Evolutionary conservation across 106 monocot genomes (phyloP).

Genomic region (Agapanthus africanus): DNA sequence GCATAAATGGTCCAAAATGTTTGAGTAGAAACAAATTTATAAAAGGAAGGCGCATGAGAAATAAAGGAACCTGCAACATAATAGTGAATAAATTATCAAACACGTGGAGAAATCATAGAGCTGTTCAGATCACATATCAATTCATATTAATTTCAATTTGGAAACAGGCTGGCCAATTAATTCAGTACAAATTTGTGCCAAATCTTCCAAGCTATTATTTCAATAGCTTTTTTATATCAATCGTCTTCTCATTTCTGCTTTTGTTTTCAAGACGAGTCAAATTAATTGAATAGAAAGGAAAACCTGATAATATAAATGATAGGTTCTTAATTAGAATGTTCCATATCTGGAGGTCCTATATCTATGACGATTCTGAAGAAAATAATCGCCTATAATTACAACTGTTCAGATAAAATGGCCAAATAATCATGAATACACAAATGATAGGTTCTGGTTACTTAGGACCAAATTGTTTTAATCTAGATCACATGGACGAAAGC

Average conservation of each 20-base stretch:
- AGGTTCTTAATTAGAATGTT: background rate
- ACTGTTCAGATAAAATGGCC: background rate
- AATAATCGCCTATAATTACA: background rate
- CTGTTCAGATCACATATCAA: background rate
- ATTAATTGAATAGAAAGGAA: background rate
- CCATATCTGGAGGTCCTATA: background rate
- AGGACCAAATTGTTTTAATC: no score
- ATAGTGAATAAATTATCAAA: background rate
- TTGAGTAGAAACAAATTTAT: slow-evolving; percentile 36
- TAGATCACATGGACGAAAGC: background rate
- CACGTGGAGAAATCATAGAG: no score
- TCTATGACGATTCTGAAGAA: background rate
- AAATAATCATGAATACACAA: background rate
- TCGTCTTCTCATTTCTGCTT: no score
- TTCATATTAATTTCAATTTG: background rate
- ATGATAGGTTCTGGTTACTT: background rate
- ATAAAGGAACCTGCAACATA: slow-evolving; percentile 65
- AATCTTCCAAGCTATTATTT: background rate
- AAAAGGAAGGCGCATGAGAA: slow-evolving; percentile 47
- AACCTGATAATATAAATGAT: background rate
- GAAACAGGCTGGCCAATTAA: background rate
- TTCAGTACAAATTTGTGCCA: no score
- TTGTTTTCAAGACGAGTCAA: no score
- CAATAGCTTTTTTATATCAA: background rate
- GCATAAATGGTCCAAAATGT: slow-evolving; percentile 68